Evolutionary conservation across 129 eudicot species (phyloP), one percentile per base, ranked within the genome.

Genomic region (Calendula officinalis): DNA sequence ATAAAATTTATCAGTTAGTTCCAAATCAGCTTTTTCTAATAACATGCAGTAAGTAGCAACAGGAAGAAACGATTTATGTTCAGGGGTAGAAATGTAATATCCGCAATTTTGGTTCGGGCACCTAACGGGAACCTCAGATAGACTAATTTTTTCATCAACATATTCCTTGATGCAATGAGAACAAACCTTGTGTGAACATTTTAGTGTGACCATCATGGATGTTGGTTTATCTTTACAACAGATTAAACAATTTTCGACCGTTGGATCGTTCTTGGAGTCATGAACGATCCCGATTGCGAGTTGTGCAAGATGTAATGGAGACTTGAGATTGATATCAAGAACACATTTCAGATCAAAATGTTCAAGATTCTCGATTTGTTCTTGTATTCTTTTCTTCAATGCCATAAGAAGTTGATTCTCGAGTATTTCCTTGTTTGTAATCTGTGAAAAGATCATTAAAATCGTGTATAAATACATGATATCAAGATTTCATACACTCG

Each of bases 111-210:
- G 59, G 34, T 69, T 83, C 44, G 89, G 97, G 79, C n/a, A n/a
- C n/a, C n/a, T n/a, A n/a, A n/a, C n/a, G n/a, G n/a, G n/a, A n/a
- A n/a, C n/a, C n/a, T n/a, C n/a, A 41, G 67, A 42, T 3, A 78
- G 63, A 65, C 78, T 57, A 44, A 86, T 34, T 79, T 83, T 86
- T 36, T 77, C 85, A 50, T 86, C 88, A 17, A 86, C 97, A 43
- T 83, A 78, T 1, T 69, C 69, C 74, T 77, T 90, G 77, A 90
- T 71, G 41, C 97, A 90, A 61, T 73, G 78, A 41, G 97, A 90
- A 74, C 97, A 90, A 67, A 77, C 83, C 64, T 69, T 77, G 78
- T 90, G 97, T 38, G 85, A 81, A 39, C 97, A 90, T 69, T 80
- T 86, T 62, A 90, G 50, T 44, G 68, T 69, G 71, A 83, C 71